Base-by-base conservation (phyloP, 2,329 filamentous ascomycete species). In the Exserohilum turcica region DNA sequence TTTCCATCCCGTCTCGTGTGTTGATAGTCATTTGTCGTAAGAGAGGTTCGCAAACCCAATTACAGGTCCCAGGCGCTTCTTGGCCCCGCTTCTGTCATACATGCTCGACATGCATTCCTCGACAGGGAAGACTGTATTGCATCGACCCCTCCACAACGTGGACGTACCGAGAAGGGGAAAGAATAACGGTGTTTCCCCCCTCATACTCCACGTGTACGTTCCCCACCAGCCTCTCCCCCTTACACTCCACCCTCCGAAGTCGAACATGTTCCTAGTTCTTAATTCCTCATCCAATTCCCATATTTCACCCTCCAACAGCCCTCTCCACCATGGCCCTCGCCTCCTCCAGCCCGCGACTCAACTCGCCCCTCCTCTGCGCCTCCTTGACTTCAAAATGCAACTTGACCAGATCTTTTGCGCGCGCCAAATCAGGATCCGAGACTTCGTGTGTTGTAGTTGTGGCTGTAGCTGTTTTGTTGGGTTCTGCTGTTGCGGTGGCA, bases 351-450 rank as follows among this genome's bases (percentile, higher is more conserved):
- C 79, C 82, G 32, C 75, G 67, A 51, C 82, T 80, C 18, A 82
- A 67, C 28, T 77, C 76, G 18, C 75, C 75, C 28, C 74, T 73
- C 64, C 77, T 74, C 60, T 80, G 77, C 54, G 78, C 78, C 49
- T 82, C 70, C 61, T 84, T 85, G 56, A 86, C 78, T 48, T 76
- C 74, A 48, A 82, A 77, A 60, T 86, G 84, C 43, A 86, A 69
- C 35, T 80, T 76, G 3, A 86, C 74, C 5, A 87, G 71, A 50
- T 86, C 83, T 53, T 80, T 81, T 33, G 83, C 85, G n/a, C 83
- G 77, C 54, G 74, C 75, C n/a, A 86, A 71, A 48, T 86, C 82
- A 0, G 65, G 56, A 18, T 71, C 65, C 12, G 63, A 19, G 43
- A 57, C 48, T 51, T 61, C 52, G 29, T 42, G 18, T 8, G 35